Evolutionary conservation across 2,329 filamentous ascomycete species (phyloP).

Genomic region (Neophaeococcomyces mojaviensis): DNA sequence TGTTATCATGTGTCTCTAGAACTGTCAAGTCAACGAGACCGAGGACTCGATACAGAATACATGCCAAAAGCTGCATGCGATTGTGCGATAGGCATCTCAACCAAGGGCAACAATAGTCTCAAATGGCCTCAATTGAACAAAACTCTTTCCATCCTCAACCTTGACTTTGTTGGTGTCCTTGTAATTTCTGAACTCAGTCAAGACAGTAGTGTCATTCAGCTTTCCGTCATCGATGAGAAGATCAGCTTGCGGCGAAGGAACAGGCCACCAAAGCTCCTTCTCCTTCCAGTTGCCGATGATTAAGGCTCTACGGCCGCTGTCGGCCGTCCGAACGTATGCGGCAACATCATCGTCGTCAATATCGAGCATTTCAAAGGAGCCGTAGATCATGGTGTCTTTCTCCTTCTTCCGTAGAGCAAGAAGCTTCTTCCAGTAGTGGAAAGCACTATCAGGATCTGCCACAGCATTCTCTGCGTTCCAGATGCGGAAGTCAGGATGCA

Average conservation of each 20-base stretch:
- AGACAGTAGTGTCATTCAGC: slow-evolving; percentile 8
- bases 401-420: slow-evolving; percentile 49
- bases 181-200: slow-evolving; percentile 19
- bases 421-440: slow-evolving; percentile 55
- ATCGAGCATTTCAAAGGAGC: slow-evolving; percentile 20
- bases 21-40: no score
- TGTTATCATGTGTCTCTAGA: no score
- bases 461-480: slow-evolving; percentile 54
- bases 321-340: slow-evolving; percentile 15
- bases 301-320: slow-evolving; percentile 11
- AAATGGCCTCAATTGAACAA: slow-evolving; percentile 11
- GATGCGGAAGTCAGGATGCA: slow-evolving; percentile 46
- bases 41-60: no score
- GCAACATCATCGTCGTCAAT: slow-evolving; percentile 6
- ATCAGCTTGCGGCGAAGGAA: slow-evolving; percentile 7
- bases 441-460: slow-evolving; percentile 38
- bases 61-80: no score
- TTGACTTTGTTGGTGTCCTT: slow-evolving; percentile 10
- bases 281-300: slow-evolving; percentile 17
- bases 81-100: background rate
- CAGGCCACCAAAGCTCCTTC: slow-evolving; percentile 12
- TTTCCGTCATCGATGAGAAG: slow-evolving; percentile 11
- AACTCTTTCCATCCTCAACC: slow-evolving; percentile 7
- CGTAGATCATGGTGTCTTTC: slow-evolving; percentile 45
- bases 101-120: slow-evolving; percentile 13